phyloP scores from a whole-genome alignment of 1,284 basidiomycete species.

The Ceratobasidium theobromae region DNA sequence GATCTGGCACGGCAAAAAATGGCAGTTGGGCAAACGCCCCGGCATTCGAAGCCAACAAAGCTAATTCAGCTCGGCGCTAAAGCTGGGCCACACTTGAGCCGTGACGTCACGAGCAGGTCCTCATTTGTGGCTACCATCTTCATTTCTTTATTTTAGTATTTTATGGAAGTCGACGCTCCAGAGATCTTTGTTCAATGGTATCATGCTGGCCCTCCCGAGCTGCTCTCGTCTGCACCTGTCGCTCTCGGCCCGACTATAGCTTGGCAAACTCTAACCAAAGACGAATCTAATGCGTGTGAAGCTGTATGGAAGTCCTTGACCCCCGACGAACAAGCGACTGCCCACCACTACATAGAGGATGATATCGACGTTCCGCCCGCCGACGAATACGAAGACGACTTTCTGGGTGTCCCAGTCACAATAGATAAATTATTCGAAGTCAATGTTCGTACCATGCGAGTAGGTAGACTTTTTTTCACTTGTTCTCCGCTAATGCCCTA shows the following conservation, averaged over 20 bases:
- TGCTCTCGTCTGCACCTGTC: conserved; percentile 34
- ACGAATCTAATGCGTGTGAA: conserved; percentile 40
- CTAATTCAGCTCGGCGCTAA: too few species aligned
- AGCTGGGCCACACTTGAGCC: too few species aligned
- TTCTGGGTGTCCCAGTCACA: conserved; percentile 38
- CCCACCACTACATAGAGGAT: conserved; percentile 24
- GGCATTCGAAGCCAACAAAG: not conserved
- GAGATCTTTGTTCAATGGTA: conserved; percentile 35
- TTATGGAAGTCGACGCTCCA: not conserved
- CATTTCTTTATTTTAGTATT: not conserved
- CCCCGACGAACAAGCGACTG: conserved; percentile 31
- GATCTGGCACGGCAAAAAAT: not conserved
- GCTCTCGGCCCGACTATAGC: conserved; percentile 30
- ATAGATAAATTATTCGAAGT: conserved; percentile 42
- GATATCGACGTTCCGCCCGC: conserved; percentile 28
- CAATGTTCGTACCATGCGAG: conserved; percentile 41
- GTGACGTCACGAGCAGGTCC: too few species aligned
- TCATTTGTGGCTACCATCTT: not conserved
- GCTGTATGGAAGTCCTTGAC: conserved; percentile 38
- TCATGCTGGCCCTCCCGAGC: conserved; percentile 33
- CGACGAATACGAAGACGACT: conserved; percentile 28
- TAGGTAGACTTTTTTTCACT: conserved; percentile 29
- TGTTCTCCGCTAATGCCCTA: not conserved
- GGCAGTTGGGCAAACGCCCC: not conserved
- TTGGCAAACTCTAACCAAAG: conserved; percentile 40